A percentile compares a stretch with the other conserved stretches of the same genome.
Evolutionary conservation across 139 green algal species (phyloP).

Genomic region (Volvox africanus): DNA sequence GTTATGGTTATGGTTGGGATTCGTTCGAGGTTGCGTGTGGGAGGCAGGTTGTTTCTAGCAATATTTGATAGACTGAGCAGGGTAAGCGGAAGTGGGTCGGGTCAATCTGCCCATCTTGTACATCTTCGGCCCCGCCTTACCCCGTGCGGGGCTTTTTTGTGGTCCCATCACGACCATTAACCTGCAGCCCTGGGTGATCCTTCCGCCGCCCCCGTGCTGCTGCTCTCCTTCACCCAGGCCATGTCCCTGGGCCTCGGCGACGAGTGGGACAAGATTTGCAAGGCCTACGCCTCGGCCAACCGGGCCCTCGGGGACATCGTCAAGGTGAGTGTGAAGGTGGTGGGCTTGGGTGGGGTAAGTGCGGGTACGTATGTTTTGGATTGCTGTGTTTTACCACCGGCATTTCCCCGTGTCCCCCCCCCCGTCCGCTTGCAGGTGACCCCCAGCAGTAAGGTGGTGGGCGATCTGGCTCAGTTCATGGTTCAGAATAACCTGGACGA

Average conservation of each 20-base stretch:
- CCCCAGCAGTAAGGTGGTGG: conserved; percentile 77
- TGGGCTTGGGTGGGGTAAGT: background rate
- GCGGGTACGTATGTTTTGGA: background rate
- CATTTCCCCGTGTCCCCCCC: background rate
- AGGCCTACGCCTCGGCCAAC: conserved; percentile 91
- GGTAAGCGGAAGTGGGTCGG: too few species aligned
- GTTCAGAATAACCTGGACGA: conserved; percentile 92
- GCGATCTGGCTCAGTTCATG: conserved; percentile 97
- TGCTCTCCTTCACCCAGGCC: conserved; percentile 51
- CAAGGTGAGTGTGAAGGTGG: conserved; percentile 70
- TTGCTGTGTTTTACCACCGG: too few species aligned
- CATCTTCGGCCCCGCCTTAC: background rate
- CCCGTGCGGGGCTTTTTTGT: too few species aligned
- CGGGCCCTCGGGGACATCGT: conserved; percentile 92
- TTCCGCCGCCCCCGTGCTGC: background rate
- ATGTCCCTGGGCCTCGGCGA: conserved; percentile 84
- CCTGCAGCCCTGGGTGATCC: background rate
- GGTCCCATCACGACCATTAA: too few species aligned
- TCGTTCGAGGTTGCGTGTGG: too few species aligned
- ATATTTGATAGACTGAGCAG: too few species aligned
- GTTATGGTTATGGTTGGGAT: too few species aligned
- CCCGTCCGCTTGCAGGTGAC: conserved; percentile 49
- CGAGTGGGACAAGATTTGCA: conserved; percentile 89
- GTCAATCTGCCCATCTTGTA: too few species aligned
- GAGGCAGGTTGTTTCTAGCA: too few species aligned